Evolutionary conservation across 306 rosid species (phyloP).

Genomic region (Vicia villosa): DNA sequence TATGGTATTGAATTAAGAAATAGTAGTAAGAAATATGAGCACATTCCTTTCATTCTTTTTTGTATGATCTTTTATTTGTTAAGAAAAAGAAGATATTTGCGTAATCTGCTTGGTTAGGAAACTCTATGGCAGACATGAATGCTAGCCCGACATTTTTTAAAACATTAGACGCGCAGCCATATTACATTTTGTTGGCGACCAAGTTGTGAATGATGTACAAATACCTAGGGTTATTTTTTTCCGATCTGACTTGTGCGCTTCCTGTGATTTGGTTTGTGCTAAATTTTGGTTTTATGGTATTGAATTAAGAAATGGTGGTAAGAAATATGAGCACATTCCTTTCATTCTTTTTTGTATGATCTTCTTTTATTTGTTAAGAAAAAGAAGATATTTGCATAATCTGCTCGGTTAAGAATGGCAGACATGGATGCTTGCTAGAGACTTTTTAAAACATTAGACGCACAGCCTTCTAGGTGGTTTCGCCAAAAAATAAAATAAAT

Average conservation of each 20-base stretch:
- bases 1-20: constrained; percentile 12
- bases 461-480: not conserved
- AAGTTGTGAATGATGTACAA: not conserved
- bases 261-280: constrained; percentile 2
- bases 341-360: not conserved
- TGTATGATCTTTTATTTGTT: not conserved
- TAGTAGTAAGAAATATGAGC: not conserved
- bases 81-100: constrained; percentile 4
- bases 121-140: not conserved
- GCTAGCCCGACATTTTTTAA: not conserved
- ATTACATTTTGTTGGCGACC: not conserved
- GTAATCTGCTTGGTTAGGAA: constrained; percentile 15
- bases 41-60: not conserved
- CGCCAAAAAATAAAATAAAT: not conserved
- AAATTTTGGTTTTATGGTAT: not conserved
- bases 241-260: not conserved
- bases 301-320: constrained; percentile 11
- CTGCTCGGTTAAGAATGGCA: constrained; percentile 3
- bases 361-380: not conserved
- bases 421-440: constrained; percentile 1
- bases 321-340: not conserved
- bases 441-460: not conserved
- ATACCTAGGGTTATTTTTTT: not conserved
- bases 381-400: constrained; percentile 8
- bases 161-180: not conserved